Percentiles rank a stretch among this genome's conserved stretches.
Conservation (phyloP, 192 early-diverging fungal genomes). For the Paraglomus occultum region DNA sequence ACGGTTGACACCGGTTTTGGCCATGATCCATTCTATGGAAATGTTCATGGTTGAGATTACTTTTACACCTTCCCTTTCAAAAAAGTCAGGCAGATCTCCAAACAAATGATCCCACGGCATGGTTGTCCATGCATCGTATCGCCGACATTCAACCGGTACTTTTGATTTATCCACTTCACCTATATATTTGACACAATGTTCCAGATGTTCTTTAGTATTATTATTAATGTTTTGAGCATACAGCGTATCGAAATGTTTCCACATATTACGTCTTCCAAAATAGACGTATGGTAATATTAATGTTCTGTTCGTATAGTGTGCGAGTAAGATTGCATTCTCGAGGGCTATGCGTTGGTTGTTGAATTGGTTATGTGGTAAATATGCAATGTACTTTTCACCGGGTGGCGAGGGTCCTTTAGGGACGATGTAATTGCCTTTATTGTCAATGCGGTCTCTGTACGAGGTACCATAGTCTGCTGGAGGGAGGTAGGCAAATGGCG, state of each 20-base stretch:
- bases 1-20: neutral
- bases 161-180: slow-evolving; percentile 37
- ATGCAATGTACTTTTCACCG: slow-evolving; percentile 47
- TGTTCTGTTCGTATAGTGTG: slow-evolving; percentile 52
- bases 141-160: slow-evolving; percentile 42
- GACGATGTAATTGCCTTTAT: too few species aligned
- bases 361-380: slow-evolving; percentile 52
- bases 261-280: slow-evolving; percentile 51
- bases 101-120: slow-evolving; percentile 57
- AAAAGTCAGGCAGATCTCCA: slow-evolving; percentile 32
- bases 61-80: neutral
- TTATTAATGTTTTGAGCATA: slow-evolving; percentile 43
- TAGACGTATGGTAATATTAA: slow-evolving; percentile 48
- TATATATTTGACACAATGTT: slow-evolving; percentile 39
- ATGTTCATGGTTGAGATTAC: neutral
- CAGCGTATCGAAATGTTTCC: slow-evolving; percentile 47
- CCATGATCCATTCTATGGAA: neutral
- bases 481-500: too few species aligned
- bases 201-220: slow-evolving; percentile 51
- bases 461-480: too few species aligned
- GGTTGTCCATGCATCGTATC: slow-evolving; percentile 53
- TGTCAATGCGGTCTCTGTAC: too few species aligned
- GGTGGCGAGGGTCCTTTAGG: too few species aligned
- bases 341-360: slow-evolving; percentile 56
- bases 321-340: slow-evolving; percentile 52